phyloP scores from a whole-genome alignment of 169 alveolate species.

The Cryptosporidium andersoni region DNA sequence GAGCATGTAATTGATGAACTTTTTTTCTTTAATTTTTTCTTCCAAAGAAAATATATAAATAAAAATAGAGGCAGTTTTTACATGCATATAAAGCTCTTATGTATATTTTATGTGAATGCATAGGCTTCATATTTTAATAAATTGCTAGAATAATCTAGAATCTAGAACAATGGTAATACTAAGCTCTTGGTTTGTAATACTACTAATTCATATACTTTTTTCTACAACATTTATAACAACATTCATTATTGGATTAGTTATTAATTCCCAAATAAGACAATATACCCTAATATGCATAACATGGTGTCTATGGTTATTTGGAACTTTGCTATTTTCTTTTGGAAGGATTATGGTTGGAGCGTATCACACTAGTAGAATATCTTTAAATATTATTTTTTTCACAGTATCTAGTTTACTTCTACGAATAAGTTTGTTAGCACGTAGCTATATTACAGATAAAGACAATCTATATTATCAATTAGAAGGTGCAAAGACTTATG shows the following conservation, averaged over 20 bases:
- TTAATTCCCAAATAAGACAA: conserved; percentile 49
- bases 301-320: conserved; percentile 61
- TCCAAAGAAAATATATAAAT: too few species aligned
- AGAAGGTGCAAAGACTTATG: conserved; percentile 56
- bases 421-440: conserved; percentile 45
- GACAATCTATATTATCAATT: conserved; percentile 41
- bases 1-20: too few species aligned
- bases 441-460: conserved; percentile 37
- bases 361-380: conserved; percentile 52
- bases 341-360: conserved; percentile 62
- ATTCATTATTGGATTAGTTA: conserved; percentile 23
- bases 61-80: too few species aligned
- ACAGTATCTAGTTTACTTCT: conserved; percentile 41
- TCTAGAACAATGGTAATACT: conserved; percentile 3
- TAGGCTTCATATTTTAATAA: too few species aligned
- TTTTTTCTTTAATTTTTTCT: too few species aligned
- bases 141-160: too few species aligned
- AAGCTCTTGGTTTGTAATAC: conserved; percentile 28
- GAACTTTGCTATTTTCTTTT: conserved; percentile 50
- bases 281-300: conserved; percentile 54
- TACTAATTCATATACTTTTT: conserved; percentile 61
- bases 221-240: conserved; percentile 68
- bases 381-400: conserved; percentile 27
- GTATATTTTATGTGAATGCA: too few species aligned
- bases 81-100: too few species aligned